These are phyloP conservation scores for carrot (Daucus carota) DNA, from an alignment of 129 eudicot species.

Conservation along the genomic window DH1_v3.0 NC_030383.2:15279001-15279500, in stretches of 20 bases:
- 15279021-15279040: constrained; percentile 59
- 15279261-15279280: background rate
- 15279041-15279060: constrained; percentile 63
- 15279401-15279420: background rate
- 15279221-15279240: background rate
- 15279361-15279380: background rate
- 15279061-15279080: constrained; percentile 4
- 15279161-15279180: background rate
- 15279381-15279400: no score
- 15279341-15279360: background rate
- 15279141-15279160: background rate
- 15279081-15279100: background rate
- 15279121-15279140: background rate
- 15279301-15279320: background rate
- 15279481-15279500: background rate
- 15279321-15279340: background rate
- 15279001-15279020: constrained; percentile 21
- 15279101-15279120: background rate
- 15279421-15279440: background rate
- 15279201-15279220: background rate
- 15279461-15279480: background rate
- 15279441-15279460: background rate
- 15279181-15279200: background rate
- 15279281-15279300: background rate
- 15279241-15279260: background rate